Evolutionary conservation across 306 rosid genomes (phyloP).

Genomic region (Pyrus pyrifolia): DNA sequence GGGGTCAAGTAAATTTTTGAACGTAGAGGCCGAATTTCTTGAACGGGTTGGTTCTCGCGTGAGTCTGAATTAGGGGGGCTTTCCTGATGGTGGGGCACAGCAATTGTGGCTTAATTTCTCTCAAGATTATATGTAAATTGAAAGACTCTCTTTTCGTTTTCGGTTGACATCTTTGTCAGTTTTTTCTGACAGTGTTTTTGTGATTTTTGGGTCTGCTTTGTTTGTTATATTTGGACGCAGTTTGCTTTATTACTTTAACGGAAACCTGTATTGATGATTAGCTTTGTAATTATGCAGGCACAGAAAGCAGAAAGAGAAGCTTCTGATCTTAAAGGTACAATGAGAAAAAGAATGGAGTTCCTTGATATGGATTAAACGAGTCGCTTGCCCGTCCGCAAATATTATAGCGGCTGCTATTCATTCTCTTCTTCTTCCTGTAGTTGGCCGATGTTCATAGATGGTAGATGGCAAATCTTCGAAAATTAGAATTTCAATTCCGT

Average conservation of each 20-base stretch:
- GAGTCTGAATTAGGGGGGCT: background rate
- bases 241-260: background rate
- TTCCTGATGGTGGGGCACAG: background rate
- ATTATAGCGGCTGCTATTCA: constrained; percentile 42
- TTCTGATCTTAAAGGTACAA: constrained; percentile 83
- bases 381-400: constrained; percentile 41
- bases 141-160: too few species aligned
- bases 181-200: background rate
- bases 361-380: constrained; percentile 63
- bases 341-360: constrained; percentile 91
- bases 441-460: constrained; percentile 14
- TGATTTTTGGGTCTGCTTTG: background rate
- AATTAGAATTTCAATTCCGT: constrained; percentile 28
- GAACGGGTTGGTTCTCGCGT: background rate
- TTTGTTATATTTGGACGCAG: background rate
- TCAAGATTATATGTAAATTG: background rate
- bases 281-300: constrained; percentile 41
- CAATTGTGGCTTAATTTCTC: background rate
- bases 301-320: constrained; percentile 90
- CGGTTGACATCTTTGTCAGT: too few species aligned
- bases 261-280: background rate
- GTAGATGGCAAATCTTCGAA: constrained; percentile 14
- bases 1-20: background rate
- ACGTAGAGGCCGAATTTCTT: background rate
- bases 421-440: background rate